Conservation (phyloP, 2,329 filamentous ascomycete genomes). For the Colletotrichum neosansevieriae region DNA sequence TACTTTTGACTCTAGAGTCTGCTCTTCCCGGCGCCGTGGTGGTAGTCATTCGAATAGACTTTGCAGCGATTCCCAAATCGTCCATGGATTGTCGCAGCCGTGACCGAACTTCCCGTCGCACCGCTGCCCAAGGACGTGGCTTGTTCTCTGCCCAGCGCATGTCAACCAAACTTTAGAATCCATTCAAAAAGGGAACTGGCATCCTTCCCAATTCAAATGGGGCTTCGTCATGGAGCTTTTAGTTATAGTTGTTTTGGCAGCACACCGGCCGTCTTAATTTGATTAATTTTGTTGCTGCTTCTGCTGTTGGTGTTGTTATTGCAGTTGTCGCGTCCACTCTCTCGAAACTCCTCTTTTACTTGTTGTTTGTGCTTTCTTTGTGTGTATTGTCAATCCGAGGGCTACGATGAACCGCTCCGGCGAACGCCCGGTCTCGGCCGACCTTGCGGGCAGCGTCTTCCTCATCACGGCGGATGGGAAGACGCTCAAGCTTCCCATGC, state of each 20-base stretch:
- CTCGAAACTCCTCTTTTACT: not conserved
- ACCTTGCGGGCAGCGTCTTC: slow-evolving; percentile 46
- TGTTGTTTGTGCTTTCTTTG: not conserved
- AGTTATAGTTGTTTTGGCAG: slow-evolving; percentile 32
- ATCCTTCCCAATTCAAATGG: not conserved
- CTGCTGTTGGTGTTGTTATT: not conserved
- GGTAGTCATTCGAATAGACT: slow-evolving; percentile 25
- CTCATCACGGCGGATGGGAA: slow-evolving; percentile 49
- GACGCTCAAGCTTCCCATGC: slow-evolving; percentile 48
- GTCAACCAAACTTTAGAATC: slow-evolving; percentile 14
- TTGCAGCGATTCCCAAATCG: slow-evolving; percentile 21
- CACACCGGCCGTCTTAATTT: slow-evolving; percentile 24
- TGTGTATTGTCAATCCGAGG: not conserved
- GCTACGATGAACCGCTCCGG: slow-evolving; percentile 9
- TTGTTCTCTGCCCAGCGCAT: not conserved
- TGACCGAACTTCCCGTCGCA: slow-evolving; percentile 16
- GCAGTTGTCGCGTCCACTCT: slow-evolving; percentile 4
- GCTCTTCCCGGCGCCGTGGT: slow-evolving; percentile 13
- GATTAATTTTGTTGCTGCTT: not conserved
- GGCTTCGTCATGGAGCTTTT: not conserved
- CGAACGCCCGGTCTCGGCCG: slow-evolving; percentile 33
- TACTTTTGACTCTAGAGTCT: not conserved
- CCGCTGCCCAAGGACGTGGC: not conserved
- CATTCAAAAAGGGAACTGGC: slow-evolving; percentile 8
- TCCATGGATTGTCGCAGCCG: slow-evolving; percentile 27